Base-by-base conservation (phyloP, 1,284 basidiomycete genomes). In the Ustilago loliicola region DNA sequence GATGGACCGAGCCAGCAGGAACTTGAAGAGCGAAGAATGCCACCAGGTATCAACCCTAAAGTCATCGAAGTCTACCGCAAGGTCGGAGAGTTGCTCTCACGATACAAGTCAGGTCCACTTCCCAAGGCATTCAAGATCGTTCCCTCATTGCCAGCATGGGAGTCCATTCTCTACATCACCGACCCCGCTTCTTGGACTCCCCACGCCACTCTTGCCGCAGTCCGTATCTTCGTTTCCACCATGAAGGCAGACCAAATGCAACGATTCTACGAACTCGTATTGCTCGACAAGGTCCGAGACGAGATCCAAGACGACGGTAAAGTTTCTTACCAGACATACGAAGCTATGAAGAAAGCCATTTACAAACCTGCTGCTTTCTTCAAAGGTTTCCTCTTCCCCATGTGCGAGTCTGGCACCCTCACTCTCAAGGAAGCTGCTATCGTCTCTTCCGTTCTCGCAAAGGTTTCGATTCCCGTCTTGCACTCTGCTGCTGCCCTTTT, bases 71-170 rank as follows among this genome's bases (percentile, higher is more conserved):
- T 96, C 11, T 99, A 98, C 87, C 62, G 11, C 80, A 95, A 95
- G 89, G 91, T 97, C 61, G 96, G 95, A 32, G 89, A 91, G 77
- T 91, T 96, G 72, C 90, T 99, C 36, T 93, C 91, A 51, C 92
- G 92, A 63, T 98, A 99, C 90, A 96, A 94, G 84, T 97, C 96
- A 9, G 96, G 96, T 2, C 93, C 95, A 1, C 89, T 99, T 0
- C 97, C 97, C 21, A 99, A 99, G 88, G 91, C 95, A 1, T 96
- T 99, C 91, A 99, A 99, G 89, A 94, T 99, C 68, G 93, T 99
- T 34, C 97, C 97, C 3, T 94, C 96, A 6, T 91, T 98, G 25
- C 94, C 94, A 7, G 92, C 94, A 76, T 99, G 97, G 97, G 95
- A 96, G 9, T 93, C 95, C 61, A 92, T 99, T 72, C 91, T 99